A percentile compares a stretch with the other conserved stretches of the same genome.
phyloP scores from a whole-genome alignment of 768 basidiomycete species.

The Gymnopilus dilepis region DNA sequence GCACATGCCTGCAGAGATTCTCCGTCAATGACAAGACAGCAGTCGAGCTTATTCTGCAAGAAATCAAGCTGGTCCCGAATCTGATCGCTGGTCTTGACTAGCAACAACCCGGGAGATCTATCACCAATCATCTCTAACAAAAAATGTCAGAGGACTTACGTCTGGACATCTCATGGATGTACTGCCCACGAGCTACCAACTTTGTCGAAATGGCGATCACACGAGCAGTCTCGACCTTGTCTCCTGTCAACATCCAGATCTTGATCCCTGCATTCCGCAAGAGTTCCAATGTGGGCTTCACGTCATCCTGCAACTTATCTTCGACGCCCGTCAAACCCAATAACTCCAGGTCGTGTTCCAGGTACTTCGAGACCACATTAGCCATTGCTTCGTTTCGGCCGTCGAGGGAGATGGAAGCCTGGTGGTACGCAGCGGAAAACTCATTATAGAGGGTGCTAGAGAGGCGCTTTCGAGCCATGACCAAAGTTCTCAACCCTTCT shows the following conservation, averaged over 20 bases:
- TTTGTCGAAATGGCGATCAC: slow-evolving; percentile 99
- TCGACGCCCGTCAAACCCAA: slow-evolving; percentile 98
- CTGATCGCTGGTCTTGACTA: slow-evolving; percentile 86
- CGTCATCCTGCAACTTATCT: slow-evolving; percentile 97
- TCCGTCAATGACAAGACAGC: slow-evolving; percentile 97
- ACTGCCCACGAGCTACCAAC: slow-evolving; percentile 93
- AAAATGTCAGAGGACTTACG: slow-evolving; percentile 50
- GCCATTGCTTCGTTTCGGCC: slow-evolving; percentile 84
- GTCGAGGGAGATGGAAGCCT: slow-evolving; percentile 80
- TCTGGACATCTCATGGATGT: slow-evolving; percentile 96
- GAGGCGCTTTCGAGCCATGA: slow-evolving; percentile 85
- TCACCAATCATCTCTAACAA: slow-evolving; percentile 6
- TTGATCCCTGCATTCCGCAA: slow-evolving; percentile 95
- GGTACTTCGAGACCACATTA: slow-evolving; percentile 69
- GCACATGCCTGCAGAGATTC: slow-evolving; percentile 87
- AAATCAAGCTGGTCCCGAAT: slow-evolving; percentile 91
- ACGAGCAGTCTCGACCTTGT: slow-evolving; percentile 98
- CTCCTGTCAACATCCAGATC: slow-evolving; percentile 99
- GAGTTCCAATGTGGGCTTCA: slow-evolving; percentile 91
- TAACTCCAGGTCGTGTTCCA: slow-evolving; percentile 91
- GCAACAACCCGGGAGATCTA: slow-evolving; percentile 7
- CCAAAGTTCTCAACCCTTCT: slow-evolving; percentile 93
- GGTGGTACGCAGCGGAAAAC: slow-evolving; percentile 75
- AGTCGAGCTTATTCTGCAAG: slow-evolving; percentile 92
- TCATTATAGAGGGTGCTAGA: slow-evolving; percentile 69